Evolutionary conservation across 192 early-diverging fungal genomes (phyloP), one percentile per base, ranked within the genome.

Genomic region (Dimargaris xerosporica): DNA sequence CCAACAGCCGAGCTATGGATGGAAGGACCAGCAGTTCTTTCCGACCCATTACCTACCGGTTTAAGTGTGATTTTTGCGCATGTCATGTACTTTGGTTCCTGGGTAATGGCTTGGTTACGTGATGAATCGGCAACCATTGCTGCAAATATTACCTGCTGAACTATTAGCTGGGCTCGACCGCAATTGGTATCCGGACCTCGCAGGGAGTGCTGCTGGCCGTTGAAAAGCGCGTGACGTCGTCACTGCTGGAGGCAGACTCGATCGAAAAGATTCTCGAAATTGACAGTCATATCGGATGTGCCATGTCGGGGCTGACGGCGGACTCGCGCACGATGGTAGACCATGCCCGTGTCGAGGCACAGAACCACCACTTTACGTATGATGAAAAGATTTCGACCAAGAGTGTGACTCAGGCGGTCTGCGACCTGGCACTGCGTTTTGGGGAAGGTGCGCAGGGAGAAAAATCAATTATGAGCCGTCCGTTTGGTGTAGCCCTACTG

Each of bases 261-360:
- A 94, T 98, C 67, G 95, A 98, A 76, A 99, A 99, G 77, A 89
- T 99, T 69, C 74, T 98, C 54, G 93, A 98, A 74, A 96, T 99
- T 65, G 96, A 99, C 71, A 46, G 62, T 16, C 91, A 99, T 73
- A 71, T 99, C 28, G 96, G 92, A 19, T 96, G 92, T 69, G 96
- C 96, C 56, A 93, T 99, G 85, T 92, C 91, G 28, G 95, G 96
- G 9, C 78, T 97, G 62, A 93, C 88, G 30, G 91, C 96, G 12
- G 96, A 99, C 69, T 87, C 93, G 31, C 80, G 94, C 62, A 99
- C 94, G 41, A 94, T 99, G 86, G 92, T 99, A 61, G 95, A 99
- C 69, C 94, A 96, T 68, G 95, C 96, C 0, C 81, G 96, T 41
- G 82, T 96, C 31, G 90, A 94, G 74, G 89, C 93, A 25, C 94